Evolutionary conservation across 345 rosid species (phyloP).

Genomic region (Populus ilicifolia): DNA sequence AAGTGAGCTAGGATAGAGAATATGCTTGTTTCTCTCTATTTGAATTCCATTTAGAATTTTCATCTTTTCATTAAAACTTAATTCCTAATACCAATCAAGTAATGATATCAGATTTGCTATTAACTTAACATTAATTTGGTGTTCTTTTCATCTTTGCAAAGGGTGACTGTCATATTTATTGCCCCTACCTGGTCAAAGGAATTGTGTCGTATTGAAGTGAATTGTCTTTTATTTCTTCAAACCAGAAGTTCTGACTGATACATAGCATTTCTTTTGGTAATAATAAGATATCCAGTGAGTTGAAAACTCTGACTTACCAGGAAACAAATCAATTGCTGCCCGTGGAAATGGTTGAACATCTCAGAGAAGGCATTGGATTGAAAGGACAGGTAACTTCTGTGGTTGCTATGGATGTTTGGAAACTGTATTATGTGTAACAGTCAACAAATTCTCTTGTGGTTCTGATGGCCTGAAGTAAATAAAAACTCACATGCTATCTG

Average conservation of each 20-base stretch:
- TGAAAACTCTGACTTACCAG: conserved; percentile 35
- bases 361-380: conserved; percentile 63
- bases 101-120: background rate
- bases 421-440: conserved; percentile 5
- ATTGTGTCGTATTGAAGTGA: background rate
- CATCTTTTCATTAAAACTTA: too few relatives aligned
- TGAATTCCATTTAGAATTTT: background rate
- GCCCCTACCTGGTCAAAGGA: background rate
- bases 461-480: conserved; percentile 5
- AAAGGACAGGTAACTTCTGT: conserved; percentile 61
- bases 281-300: background rate
- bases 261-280: background rate
- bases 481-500: background rate
- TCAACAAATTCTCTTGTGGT: background rate
- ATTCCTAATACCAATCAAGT: background rate
- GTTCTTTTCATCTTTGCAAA: background rate
- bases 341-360: conserved; percentile 81
- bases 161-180: background rate
- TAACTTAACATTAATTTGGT: background rate
- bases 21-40: background rate
- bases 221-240: background rate
- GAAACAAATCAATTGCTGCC: conserved; percentile 57
- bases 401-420: conserved; percentile 7
- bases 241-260: background rate
- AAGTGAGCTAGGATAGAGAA: background rate